Evolutionary conservation across 345 rosid genomes (phyloP).

Genomic region (Erysimum cheiranthoides): DNA sequence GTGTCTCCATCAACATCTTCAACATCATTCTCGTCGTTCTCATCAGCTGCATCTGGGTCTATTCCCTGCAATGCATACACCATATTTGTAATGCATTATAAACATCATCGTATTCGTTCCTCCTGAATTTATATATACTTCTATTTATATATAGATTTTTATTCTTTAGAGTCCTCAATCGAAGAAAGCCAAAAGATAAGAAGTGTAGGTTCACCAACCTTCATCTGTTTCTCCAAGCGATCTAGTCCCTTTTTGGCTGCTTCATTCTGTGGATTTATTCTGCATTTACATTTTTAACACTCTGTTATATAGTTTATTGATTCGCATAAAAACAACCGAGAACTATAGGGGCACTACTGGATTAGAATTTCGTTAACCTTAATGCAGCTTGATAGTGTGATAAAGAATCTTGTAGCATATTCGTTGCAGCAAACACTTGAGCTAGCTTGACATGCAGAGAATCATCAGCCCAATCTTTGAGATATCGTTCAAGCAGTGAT

Average conservation of each 20-base stretch:
- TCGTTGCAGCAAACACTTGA: conserved; percentile 90
- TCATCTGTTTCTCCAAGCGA: conserved; percentile 96
- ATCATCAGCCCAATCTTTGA: conserved; percentile 98
- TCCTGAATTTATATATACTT: no score
- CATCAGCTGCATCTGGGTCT: conserved; percentile 98
- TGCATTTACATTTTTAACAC: conserved; percentile 46
- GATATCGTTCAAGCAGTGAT: conserved; percentile 90
- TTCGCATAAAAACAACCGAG: background rate
- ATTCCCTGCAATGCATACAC: conserved; percentile 68
- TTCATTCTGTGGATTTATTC: conserved; percentile 88
- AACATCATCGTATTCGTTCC: background rate
- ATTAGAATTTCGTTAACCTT: conserved; percentile 52
- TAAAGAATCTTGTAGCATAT: conserved; percentile 84
- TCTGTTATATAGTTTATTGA: background rate
- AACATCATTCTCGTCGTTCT: conserved; percentile 92
- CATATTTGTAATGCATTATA: conserved; percentile 5
- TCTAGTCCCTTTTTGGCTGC: conserved; percentile 97
- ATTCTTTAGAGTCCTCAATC: background rate
- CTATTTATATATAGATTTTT: no score
- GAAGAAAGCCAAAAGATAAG: no score
- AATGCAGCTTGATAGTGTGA: conserved; percentile 92
- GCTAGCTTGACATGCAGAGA: conserved; percentile 97
- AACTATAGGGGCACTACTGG: background rate
- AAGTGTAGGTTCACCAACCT: conserved; percentile 56
- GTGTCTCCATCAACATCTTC: conserved; percentile 96